Base-by-base conservation (phyloP, 495 filamentous ascomycete species). In the Penicillium macrosclerotiorum region DNA sequence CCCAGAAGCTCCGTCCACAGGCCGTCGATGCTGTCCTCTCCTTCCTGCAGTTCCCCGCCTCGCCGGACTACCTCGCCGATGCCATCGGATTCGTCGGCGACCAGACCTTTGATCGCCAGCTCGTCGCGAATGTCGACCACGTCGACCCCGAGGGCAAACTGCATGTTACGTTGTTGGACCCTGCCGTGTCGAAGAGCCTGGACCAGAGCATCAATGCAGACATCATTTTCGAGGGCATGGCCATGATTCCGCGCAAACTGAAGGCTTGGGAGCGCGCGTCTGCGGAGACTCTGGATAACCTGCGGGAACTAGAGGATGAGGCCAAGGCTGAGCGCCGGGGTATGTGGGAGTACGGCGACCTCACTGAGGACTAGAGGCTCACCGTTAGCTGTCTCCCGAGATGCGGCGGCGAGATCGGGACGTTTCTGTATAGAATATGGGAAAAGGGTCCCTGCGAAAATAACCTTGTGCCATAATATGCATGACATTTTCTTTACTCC, bases 271-370 rank as follows among this genome's bases (percentile, higher is more conserved):
- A 98, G 73, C 73, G 81, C 27, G 83, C 83, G 6, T 84, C 82
- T 18, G 76, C 75, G 44, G 83, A 86, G 20, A 80, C 88, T 13
- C 67, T 97, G 51, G 80, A 66, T 8, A 60, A 68, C 42, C 74
- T 96, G 45, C 81, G 72, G 48, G 75, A 77, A 56, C 78, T 79
- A 45, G 83, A 95, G 71, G 69, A 76, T 12, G 75, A 82, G 67
- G 93, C 94, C 3, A 93, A 89, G 76, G 64, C 75, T 7, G 80
- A 80, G 49, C 79, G 87, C 45, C 74, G 80, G 42, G 94, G 94
- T 33, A 92, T 96, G 75, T 97, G 90, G 90, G 91, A 97, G 75
- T 97, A 97, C 71, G 94, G 94, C 45, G 94, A 97, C 68, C 72
- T 94, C 63, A 90, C 85, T 12, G 89, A 92, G 71, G 90, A 95